A percentile compares a stretch with the other conserved stretches of the same genome.
Evolutionary conservation across 208 protist species (phyloP).

Genomic region (Phytomonas sp.): DNA sequence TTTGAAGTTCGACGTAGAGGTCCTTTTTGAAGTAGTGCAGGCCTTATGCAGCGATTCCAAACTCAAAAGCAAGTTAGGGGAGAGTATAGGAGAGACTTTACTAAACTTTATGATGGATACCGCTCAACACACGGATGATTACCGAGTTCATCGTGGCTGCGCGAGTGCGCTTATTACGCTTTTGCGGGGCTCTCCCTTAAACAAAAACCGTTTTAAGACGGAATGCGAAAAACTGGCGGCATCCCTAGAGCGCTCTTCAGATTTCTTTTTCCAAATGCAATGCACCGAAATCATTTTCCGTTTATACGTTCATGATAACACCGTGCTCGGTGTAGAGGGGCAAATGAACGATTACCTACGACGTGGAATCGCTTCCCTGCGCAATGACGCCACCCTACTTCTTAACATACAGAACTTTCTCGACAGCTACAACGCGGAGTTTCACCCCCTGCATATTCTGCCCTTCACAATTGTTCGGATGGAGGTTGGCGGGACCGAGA

Average conservation of each 20-base stretch:
- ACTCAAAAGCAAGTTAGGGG: slow-evolving; percentile 55
- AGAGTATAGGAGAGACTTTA: slow-evolving; percentile 26
- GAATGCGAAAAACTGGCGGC: slow-evolving; percentile 38
- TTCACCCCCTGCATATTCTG: slow-evolving; percentile 20
- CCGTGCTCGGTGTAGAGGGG: slow-evolving; percentile 20
- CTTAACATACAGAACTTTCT: slow-evolving; percentile 51
- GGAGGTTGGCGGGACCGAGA: slow-evolving; percentile 36
- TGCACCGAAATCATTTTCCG: slow-evolving; percentile 80
- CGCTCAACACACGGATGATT: slow-evolving; percentile 52
- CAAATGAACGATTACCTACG: slow-evolving; percentile 38
- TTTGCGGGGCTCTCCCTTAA: slow-evolving; percentile 57
- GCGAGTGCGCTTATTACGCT: slow-evolving; percentile 73
- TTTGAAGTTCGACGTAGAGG: slow-evolving; percentile 39
- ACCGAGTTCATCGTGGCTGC: slow-evolving; percentile 57
- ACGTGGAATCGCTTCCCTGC: slow-evolving; percentile 51
- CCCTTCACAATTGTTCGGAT: slow-evolving; percentile 50
- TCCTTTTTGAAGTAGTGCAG: slow-evolving; percentile 59
- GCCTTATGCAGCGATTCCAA: slow-evolving; percentile 27
- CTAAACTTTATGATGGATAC: slow-evolving; percentile 45
- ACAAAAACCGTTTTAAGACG: slow-evolving; percentile 63
- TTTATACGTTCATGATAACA: slow-evolving; percentile 50
- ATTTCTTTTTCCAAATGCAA: slow-evolving; percentile 88
- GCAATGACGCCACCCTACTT: slow-evolving; percentile 67
- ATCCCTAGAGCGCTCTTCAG: slow-evolving; percentile 37
- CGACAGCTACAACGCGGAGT: slow-evolving; percentile 61